Percentiles rank a stretch among this genome's conserved stretches.
These are phyloP conservation scores for Fusarium pseudonygamai DNA, from an alignment of 2,329 filamentous ascomycete species.

Conservation along the genomic window DNA sequence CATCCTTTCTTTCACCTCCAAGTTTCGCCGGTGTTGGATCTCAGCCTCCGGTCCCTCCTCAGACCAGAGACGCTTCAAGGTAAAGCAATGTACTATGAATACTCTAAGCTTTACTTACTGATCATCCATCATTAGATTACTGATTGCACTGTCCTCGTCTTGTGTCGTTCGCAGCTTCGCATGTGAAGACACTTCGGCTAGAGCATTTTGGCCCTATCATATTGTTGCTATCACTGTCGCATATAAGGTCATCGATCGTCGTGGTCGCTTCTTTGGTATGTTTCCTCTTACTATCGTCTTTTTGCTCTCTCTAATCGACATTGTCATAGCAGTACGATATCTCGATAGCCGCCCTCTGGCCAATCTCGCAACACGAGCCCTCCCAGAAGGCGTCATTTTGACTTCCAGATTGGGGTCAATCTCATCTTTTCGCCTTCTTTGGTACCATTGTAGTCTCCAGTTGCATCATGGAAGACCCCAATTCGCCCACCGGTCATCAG, in stretches of 20 bases:
- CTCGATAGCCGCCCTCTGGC: too few relatives aligned
- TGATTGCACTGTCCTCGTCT: too few relatives aligned
- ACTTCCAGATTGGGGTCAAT: not conserved
- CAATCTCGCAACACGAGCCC: too few relatives aligned
- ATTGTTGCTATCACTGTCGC: too few relatives aligned
- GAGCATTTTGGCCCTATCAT: too few relatives aligned
- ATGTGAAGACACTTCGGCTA: too few relatives aligned
- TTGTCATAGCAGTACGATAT: not conserved
- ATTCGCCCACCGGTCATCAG: not conserved
- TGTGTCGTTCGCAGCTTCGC: too few relatives aligned
- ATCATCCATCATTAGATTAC: not conserved
- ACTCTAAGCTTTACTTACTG: not conserved
- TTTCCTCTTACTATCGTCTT: too few relatives aligned
- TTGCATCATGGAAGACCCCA: not conserved
- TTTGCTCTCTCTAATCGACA: too few relatives aligned
- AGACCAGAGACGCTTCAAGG: not conserved
- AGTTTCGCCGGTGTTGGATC: not conserved
- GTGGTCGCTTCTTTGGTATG: not conserved
- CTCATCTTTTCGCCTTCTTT: not conserved
- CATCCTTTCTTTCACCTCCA: not conserved
- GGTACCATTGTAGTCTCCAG: not conserved
- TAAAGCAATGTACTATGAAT: not conserved
- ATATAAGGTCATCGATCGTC: not conserved
- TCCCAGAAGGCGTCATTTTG: not conserved
- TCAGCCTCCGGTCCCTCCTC: too few relatives aligned